Conservation (phyloP, 371 early-diverging fungal genomes). For the Syncephalastrum sp. region DNA sequence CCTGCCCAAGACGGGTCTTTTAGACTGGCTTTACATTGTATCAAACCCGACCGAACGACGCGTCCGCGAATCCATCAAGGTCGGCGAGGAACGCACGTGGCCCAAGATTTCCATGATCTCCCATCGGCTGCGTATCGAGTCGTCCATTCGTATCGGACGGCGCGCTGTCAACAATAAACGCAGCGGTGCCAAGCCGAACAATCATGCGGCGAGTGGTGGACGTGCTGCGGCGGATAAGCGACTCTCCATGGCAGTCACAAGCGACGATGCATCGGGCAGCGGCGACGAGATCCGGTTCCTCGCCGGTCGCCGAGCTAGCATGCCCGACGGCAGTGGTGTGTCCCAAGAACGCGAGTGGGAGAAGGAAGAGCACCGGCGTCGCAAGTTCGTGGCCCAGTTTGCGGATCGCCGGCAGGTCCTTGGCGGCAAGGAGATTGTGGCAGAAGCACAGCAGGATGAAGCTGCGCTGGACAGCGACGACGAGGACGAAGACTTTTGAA, state of each 20-base stretch:
- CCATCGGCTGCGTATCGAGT: conserved; percentile 78
- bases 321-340: conserved; percentile 23
- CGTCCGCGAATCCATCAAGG: conserved; percentile 55
- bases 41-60: conserved; percentile 69
- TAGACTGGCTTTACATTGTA: conserved; percentile 70
- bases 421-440: conserved; percentile 16
- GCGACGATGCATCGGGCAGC: conserved; percentile 35
- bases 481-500: conserved; percentile 1
- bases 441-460: conserved; percentile 9
- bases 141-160: conserved; percentile 50
- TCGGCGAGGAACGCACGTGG: conserved; percentile 71
- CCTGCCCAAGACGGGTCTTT: conserved; percentile 60
- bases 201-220: neutral
- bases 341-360: conserved; percentile 21
- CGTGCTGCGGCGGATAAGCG: neutral
- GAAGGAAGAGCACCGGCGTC: conserved; percentile 30
- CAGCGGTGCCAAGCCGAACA: conserved; percentile 7
- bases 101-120: conserved; percentile 81
- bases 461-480: conserved; percentile 7
- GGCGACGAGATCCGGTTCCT: conserved; percentile 35
- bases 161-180: conserved; percentile 6
- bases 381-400: conserved; percentile 83
- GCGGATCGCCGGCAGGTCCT: conserved; percentile 54
- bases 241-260: conserved; percentile 1
- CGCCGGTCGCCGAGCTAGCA: conserved; percentile 33